Conservation (phyloP, 2,329 filamentous ascomycete species). For the Cryphonectria parasitica region DNA sequence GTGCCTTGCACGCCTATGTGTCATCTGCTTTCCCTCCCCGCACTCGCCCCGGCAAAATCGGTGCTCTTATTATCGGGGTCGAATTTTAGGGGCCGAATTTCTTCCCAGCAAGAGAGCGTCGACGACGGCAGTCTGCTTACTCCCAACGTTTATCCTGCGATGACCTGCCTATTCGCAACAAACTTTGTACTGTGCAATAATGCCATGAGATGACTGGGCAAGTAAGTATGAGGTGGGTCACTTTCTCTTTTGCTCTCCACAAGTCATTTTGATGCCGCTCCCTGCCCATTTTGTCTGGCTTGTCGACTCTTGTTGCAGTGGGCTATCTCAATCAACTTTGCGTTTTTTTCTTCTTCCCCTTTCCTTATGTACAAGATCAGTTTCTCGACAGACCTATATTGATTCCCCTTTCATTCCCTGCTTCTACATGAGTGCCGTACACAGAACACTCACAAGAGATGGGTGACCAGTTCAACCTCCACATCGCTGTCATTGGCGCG, state of each 20-base stretch:
- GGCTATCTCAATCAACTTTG: neutral
- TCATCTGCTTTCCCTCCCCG: neutral
- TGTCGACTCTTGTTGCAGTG: neutral
- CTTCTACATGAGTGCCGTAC: neutral
- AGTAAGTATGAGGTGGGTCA: neutral
- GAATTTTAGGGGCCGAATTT: neutral
- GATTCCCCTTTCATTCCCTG: neutral
- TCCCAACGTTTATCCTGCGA: neutral
- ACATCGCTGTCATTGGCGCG: constrained; percentile 40
- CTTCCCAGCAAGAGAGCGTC: neutral
- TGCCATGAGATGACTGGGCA: neutral
- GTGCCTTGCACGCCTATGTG: neutral
- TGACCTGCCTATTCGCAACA: neutral
- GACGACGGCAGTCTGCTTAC: neutral
- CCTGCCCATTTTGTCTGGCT: neutral
- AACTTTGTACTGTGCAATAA: neutral
- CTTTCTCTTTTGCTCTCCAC: neutral
- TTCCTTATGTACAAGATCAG: neutral
- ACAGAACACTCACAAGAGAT: neutral
- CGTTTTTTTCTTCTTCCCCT: no score
- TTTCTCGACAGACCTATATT: neutral
- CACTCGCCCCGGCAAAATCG: neutral
- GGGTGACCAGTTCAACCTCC: constrained; percentile 33
- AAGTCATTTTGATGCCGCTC: neutral
- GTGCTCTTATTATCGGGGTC: neutral